Conservation (phyloP, 257 asterid genomes). For the Solanum clarkiae region DNA sequence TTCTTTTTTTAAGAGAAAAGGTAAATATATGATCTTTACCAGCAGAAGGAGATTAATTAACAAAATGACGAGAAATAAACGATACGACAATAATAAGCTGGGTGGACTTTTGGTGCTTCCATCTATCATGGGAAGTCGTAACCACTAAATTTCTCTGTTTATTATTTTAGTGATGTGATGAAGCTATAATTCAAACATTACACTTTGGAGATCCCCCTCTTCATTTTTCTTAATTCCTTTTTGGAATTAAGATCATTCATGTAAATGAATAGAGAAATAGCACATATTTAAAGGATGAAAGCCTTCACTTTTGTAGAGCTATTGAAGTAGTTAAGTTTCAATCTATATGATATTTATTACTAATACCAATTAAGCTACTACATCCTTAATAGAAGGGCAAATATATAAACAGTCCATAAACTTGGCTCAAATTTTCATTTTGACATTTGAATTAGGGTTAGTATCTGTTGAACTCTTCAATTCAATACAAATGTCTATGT, state of each 20-base stretch:
- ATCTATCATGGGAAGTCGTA: not conserved
- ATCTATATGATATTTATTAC: too few species aligned
- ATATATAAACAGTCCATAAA: not conserved
- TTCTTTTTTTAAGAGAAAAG: not conserved
- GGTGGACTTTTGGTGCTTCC: not conserved
- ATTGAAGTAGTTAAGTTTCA: not conserved
- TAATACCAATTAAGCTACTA: not conserved
- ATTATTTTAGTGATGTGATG: not conserved
- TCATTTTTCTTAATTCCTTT: not conserved
- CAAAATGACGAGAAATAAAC: not conserved
- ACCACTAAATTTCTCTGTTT: not conserved
- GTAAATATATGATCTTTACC: not conserved
- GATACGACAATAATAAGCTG: not conserved
- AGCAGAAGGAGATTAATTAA: not conserved
- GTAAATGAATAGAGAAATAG: not conserved
- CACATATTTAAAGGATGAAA: not conserved
- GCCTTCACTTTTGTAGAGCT: not conserved
- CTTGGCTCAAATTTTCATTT: not conserved
- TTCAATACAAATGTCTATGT: not conserved
- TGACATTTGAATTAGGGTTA: not conserved
- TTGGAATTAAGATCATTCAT: not conserved
- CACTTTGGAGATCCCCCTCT: not conserved
- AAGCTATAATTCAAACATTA: not conserved
- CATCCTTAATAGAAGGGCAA: too few species aligned
- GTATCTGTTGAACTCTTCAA: not conserved